These are phyloP conservation scores for Artemisia argyi DNA, from an alignment of 129 eudicot genomes.

Conservation along the genomic window DNA sequence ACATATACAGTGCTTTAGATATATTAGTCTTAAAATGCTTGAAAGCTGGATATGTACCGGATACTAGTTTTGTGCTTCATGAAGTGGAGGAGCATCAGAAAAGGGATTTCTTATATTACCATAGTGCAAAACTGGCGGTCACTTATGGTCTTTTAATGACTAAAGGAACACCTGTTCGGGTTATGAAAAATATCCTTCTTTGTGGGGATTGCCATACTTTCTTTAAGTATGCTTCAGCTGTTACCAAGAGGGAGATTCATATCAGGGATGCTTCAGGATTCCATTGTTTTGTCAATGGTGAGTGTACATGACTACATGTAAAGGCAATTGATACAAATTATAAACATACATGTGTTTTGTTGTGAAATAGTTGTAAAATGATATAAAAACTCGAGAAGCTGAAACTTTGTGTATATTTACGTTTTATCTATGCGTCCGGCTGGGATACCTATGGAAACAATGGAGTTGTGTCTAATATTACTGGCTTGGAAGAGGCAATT, in stretches of 20 bases:
- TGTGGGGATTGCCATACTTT: slow-evolving; percentile 95
- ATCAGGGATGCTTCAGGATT: slow-evolving; percentile 89
- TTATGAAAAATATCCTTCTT: slow-evolving; percentile 66
- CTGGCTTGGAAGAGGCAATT: too few species aligned
- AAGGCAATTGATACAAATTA: slow-evolving; percentile 40
- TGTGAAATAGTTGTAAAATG: too few species aligned
- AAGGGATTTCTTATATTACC: slow-evolving; percentile 76
- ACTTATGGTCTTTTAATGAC: slow-evolving; percentile 68
- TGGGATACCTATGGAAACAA: too few species aligned
- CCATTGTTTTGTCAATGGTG: slow-evolving; percentile 72
- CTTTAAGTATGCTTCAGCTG: slow-evolving; percentile 65
- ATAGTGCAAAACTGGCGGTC: slow-evolving; percentile 85
- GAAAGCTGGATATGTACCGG: slow-evolving; percentile 79
- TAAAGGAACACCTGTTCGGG: slow-evolving; percentile 51
- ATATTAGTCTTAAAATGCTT: slow-evolving; percentile 73
- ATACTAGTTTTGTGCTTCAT: slow-evolving; percentile 93
- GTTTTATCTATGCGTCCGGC: too few species aligned
- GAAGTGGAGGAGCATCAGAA: slow-evolving; percentile 95
- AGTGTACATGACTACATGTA: slow-evolving; percentile 52
- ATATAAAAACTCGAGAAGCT: too few species aligned
- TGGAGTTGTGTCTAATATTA: too few species aligned
- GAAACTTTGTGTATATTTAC: too few species aligned
- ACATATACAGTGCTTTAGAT: slow-evolving; percentile 66
- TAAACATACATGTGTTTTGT: slow-evolving; percentile 5
- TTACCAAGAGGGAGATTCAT: slow-evolving; percentile 80